Base-by-base conservation (phyloP, 495 filamentous ascomycete genomes). In the Talaromyces adpressus region DNA sequence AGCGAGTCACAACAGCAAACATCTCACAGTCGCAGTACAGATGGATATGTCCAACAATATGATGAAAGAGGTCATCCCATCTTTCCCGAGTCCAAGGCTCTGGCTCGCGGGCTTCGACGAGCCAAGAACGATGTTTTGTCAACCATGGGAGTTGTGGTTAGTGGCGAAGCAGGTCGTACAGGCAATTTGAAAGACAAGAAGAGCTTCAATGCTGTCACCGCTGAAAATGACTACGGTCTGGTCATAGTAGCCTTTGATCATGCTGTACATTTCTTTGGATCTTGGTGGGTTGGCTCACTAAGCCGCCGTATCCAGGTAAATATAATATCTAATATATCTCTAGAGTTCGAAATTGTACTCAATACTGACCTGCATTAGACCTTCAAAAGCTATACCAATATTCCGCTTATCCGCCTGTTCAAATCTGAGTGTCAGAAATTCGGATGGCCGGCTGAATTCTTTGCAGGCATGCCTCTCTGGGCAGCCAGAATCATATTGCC, bases 21-120 rank as follows among this genome's bases (percentile, higher is more conserved):
- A 32, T 67, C 68, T 25, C 60, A 45, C 14, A 70, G 64, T 51
- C 70, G 68, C 69, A 68, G 80, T 64, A 72, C 71, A 27, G 80
- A 85, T 63, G 69, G 68, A 41, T 82, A 81, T 65, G 78, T 73
- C 30, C 89, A 91, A 74, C 75, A 84, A 52, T 91, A 89, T 71
- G 88, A 91, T 72, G 80, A 82, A n/a, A 80, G 84, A 61, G 89
- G 89, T 14, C 85, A 87, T 60, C 86, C 89, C 6, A 73, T 85
- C 41, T 91, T 91, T 67, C 80, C 80, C 0, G 80, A 82, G 53
- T 83, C 81, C 0, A 79, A 74, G 57, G 58, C 65, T 23, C 65
- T 80, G 25, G 80, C 74, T 4, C 71, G 78, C 41, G 74, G 74
- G 18, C 75, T 82, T 4, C 71, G 79, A 61, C 77, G 78, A 71